Conservation (phyloP, 1,139 yeast genomes). For the Ashbya aceris region DNA sequence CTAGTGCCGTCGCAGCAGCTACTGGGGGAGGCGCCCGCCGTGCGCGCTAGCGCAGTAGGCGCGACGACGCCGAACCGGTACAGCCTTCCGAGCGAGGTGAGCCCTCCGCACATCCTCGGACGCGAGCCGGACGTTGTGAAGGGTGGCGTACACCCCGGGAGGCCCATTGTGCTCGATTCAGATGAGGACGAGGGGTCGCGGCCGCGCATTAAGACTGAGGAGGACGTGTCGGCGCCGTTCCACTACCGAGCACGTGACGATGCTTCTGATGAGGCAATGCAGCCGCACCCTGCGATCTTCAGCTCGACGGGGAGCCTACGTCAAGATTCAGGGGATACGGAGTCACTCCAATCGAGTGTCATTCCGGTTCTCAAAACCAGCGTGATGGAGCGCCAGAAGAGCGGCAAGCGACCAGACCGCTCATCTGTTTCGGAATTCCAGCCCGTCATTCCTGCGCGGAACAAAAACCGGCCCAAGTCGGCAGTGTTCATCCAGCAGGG, state of each 20-base stretch:
- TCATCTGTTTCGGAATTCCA: constrained; percentile 18
- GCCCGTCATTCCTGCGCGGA: constrained; percentile 28
- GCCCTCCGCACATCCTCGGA: not conserved
- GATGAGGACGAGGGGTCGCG: not conserved
- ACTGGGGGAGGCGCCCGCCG: too few species aligned
- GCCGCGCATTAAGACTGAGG: not conserved
- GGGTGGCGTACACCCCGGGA: not conserved
- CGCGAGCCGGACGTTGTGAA: constrained; percentile 2
- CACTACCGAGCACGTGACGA: not conserved
- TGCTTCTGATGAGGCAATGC: constrained; percentile 2
- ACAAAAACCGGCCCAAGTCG: constrained; percentile 25
- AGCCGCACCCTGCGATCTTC: constrained; percentile 2
- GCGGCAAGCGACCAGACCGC: constrained; percentile 15
- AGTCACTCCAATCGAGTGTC: constrained; percentile 22
- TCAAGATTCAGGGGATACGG: constrained; percentile 9
- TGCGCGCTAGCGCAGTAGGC: too few species aligned
- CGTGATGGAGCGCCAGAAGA: constrained; percentile 7
- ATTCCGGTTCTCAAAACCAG: constrained; percentile 18
- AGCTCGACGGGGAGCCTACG: constrained; percentile 7
- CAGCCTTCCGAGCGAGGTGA: not conserved
- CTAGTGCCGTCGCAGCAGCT: constrained; percentile 1
- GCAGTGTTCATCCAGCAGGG: constrained; percentile 19
- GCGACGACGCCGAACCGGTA: not conserved
- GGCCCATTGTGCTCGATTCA: not conserved
- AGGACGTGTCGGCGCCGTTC: not conserved